Base-by-base conservation (phyloP, 495 filamentous ascomycete genomes). In the Hypoxylon trugodes region DNA sequence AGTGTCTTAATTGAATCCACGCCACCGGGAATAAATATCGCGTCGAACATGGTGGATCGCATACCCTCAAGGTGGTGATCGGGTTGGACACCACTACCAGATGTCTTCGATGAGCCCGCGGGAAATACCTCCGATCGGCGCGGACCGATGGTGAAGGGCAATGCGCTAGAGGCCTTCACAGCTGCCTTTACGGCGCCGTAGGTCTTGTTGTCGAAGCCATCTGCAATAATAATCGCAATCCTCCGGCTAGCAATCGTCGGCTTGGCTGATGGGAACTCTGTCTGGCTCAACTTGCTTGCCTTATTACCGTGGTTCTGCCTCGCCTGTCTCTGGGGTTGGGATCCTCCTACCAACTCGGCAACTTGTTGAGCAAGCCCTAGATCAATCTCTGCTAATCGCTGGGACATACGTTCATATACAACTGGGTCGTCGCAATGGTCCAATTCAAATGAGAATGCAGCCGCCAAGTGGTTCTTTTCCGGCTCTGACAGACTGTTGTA, bases 361-460 rank as follows among this genome's bases (percentile, higher is more conserved):
- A 93, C 90, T 2, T 77, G 76, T 71, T 89, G 81, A 0, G 92
- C 90, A 3, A 96, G 86, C 1, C 78, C 78, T 1, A 92, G 73
- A 59, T 92, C 89, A 65, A 95, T 90, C 6, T 91, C 86, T 2
- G 85, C 77, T 3, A 95, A 77, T 18, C 92, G 87, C 43, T 88
- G 76, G 2, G 81, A 79, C 77, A 95, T 86, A 65, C 88, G 83
- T 49, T 85, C 79, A 69, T 93, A 96, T 16, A 96, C 92, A 19
- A 90, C 67, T 0, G 88, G 87, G 42, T 96, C 92, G 40, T 96
- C 91, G 73, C 93, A 96, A 74, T 96, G 92, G 66, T 92, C 90
- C 5, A 96, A 84, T 75, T 96, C 93, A 71, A 96, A 96, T 3
- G 81, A 77, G 37, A 96, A 82, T 0, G 93, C 91, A 38, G 81